These are phyloP conservation scores for Pittosporum tobira DNA, from an alignment of 129 eudicot species.

Conservation along the genomic window DNA sequence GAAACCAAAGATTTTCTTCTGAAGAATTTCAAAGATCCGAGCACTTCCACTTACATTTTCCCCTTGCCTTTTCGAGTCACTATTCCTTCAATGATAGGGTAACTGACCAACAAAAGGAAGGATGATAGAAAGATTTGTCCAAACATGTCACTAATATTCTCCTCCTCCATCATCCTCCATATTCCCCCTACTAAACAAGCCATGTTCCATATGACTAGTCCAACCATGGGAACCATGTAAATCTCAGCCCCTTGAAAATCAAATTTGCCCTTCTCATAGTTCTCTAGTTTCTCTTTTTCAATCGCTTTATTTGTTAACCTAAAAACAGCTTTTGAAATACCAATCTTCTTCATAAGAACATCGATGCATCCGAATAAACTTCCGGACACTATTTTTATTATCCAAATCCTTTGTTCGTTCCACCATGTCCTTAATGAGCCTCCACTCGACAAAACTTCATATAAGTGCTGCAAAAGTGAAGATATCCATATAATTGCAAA, in stretches of 20 bases:
- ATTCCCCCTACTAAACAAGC: constrained; percentile 48
- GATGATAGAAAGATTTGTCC: constrained; percentile 51
- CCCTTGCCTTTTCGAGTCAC: constrained; percentile 31
- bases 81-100: constrained; percentile 61
- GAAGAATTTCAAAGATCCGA: no score
- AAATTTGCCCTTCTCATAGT: constrained; percentile 51
- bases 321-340: constrained; percentile 47
- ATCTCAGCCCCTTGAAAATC: constrained; percentile 62
- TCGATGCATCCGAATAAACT: constrained; percentile 62
- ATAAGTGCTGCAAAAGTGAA: constrained; percentile 41
- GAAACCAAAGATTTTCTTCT: no score
- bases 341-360: constrained; percentile 38
- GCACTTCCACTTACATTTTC: neutral
- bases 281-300: constrained; percentile 48
- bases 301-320: constrained; percentile 64
- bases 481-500: constrained; percentile 49
- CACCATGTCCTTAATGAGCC: constrained; percentile 64
- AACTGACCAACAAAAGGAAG: constrained; percentile 36
- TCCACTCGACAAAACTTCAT: constrained; percentile 50
- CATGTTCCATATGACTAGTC: constrained; percentile 42
- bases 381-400: constrained; percentile 51
- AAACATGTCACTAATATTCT: constrained; percentile 53
- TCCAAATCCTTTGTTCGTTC: constrained; percentile 71
- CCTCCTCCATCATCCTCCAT: constrained; percentile 20
- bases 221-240: constrained; percentile 54